Conservation (phyloP, 306 rosid species). For the Pueraria montana region DNA sequence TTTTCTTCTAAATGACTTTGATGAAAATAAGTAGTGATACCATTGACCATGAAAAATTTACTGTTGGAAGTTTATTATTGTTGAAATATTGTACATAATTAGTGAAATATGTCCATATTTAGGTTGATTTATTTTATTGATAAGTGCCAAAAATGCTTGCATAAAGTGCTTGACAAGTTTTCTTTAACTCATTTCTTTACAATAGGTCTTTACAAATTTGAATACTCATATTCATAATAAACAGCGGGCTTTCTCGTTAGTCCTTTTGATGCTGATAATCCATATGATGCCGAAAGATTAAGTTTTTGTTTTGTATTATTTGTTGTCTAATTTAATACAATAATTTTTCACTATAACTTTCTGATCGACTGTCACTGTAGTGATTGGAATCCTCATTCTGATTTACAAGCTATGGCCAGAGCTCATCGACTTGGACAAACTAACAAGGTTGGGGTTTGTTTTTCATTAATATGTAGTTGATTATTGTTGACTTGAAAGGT, state of each 20-base stretch:
- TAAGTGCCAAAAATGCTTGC: conserved; percentile 18
- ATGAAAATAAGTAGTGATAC: neutral
- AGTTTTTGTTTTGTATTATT: conserved; percentile 16
- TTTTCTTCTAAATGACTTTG: neutral
- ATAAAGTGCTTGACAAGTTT: neutral
- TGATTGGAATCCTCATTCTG: conserved; percentile 99
- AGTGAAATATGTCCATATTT: no score
- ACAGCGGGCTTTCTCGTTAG: neutral
- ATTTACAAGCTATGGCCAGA: conserved; percentile 99
- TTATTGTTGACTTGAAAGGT: conserved; percentile 37
- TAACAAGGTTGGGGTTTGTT: conserved; percentile 68
- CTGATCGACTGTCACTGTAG: conserved; percentile 54
- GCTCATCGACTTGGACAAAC: conserved; percentile 99
- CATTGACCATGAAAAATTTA: neutral
- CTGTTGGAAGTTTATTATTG: neutral
- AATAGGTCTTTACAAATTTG: neutral
- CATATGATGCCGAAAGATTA: neutral
- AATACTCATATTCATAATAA: neutral
- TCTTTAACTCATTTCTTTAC: neutral
- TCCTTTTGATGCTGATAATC: neutral
- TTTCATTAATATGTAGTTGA: conserved; percentile 36
- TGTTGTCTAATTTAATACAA: conserved; percentile 20
- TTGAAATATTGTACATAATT: neutral
- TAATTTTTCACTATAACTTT: conserved; percentile 22
- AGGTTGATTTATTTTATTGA: neutral